phyloP scores from a whole-genome alignment of 768 basidiomycete species.

The Exsudoporus frostii region DNA sequence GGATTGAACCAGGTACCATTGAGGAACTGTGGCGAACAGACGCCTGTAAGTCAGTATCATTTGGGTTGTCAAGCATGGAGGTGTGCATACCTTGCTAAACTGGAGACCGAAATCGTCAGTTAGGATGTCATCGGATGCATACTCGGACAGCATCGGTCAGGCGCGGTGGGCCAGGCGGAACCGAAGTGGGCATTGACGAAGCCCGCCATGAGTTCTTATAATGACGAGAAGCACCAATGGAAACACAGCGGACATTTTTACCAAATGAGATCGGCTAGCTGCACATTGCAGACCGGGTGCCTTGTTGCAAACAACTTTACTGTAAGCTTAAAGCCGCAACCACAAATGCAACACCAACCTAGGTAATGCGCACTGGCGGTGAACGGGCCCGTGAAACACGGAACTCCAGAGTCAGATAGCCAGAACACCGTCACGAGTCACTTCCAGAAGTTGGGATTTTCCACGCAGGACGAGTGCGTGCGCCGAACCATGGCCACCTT shows the following conservation, averaged over 20 bases:
- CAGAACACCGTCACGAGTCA: too few species aligned
- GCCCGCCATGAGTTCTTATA: neutral
- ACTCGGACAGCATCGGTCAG: slow-evolving; percentile 5
- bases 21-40: slow-evolving; percentile 6
- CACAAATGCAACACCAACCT: too few species aligned
- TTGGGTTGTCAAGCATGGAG: neutral
- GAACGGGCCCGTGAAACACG: too few species aligned
- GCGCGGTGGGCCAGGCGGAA: neutral
- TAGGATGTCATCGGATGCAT: neutral
- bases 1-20: slow-evolving; percentile 9
- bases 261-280: too few species aligned
- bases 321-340: too few species aligned
- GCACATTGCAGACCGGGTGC: too few species aligned
- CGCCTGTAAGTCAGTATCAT: neutral
- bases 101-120: slow-evolving; percentile 17
- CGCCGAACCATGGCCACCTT: too few species aligned
- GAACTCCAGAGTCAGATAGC: too few species aligned
- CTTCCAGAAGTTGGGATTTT: too few species aligned
- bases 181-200: too few species aligned
- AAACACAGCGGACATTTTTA: neutral
- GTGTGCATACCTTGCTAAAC: slow-evolving; percentile 17
- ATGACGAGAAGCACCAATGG: neutral
- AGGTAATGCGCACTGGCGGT: too few species aligned
- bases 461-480: neutral
- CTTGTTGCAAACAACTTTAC: too few species aligned